These are phyloP conservation scores for Serendipita vermifera DNA, from an alignment of 768 basidiomycete species.

Conservation along the genomic window DNA sequence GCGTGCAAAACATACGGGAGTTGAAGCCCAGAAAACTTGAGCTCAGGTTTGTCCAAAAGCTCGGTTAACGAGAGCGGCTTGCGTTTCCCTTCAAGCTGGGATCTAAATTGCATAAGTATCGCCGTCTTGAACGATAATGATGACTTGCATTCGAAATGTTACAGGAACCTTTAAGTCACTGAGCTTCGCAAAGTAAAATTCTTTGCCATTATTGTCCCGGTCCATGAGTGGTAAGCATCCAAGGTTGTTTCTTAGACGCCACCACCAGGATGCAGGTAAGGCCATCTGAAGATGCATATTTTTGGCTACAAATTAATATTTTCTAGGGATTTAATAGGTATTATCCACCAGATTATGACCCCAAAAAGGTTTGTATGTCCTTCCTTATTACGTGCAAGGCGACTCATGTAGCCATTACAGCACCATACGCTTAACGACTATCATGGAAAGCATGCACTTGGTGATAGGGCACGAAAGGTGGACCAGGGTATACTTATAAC, in stretches of 20 bases:
- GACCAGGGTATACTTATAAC: conserved; percentile 94
- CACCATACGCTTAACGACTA: conserved; percentile 26
- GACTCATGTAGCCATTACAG: conserved; percentile 26
- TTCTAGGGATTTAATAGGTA: conserved; percentile 57
- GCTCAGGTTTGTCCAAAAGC: conserved; percentile 67
- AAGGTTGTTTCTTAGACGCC: not conserved
- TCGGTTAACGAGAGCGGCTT: conserved; percentile 62
- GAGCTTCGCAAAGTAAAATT: conserved; percentile 85
- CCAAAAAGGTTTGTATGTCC: conserved; percentile 44
- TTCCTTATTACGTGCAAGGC: not conserved
- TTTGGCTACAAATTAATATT: not conserved
- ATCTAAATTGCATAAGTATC: conserved; percentile 31
- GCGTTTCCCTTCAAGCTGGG: conserved; percentile 73
- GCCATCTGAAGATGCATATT: not conserved
- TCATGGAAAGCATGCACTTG: conserved; percentile 77
- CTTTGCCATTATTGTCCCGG: conserved; percentile 53
- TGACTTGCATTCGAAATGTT: conserved; percentile 62
- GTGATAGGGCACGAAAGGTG: conserved; percentile 85
- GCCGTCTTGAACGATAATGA: conserved; percentile 1
- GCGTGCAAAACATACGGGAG: conserved; percentile 41
- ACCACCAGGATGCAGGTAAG: not conserved
- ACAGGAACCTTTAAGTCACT: conserved; percentile 80
- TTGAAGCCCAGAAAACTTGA: conserved; percentile 69
- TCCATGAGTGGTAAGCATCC: conserved; percentile 28
- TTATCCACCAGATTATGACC: conserved; percentile 66